Evolutionary conservation across 202 grass and related monocot species (phyloP), one percentile per base, ranked within the genome.

Genomic region (Bolboschoenoplectus hybrid): DNA sequence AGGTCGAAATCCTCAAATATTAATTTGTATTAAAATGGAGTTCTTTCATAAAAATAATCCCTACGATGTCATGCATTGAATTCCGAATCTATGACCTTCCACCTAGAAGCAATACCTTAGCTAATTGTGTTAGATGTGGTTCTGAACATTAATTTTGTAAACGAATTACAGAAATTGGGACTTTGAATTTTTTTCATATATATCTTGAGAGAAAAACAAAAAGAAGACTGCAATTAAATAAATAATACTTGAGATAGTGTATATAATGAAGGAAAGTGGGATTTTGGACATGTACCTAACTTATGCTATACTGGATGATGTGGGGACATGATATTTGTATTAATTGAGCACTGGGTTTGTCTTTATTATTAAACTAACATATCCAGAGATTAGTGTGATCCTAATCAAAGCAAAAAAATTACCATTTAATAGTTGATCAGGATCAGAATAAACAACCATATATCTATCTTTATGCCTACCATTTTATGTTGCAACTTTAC

Each of bases 281-380:
- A 80, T 80, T 60, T 43, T 58, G 53, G 75, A 80, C 9, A 61
- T 80, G 53, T 80, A 80, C 75, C 75, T 80, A 80, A 80, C 75
- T 80, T 60, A 60, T 79, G 52, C 52, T 80, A 80, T 61, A 61
- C 36, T 80, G 53, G 53, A 80, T 80, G 53, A 80, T 60, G 75
- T 80, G 75, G 75, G 53, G 55, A 74, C 36, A 41, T 79, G 35
- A 61, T 80, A 19, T 53, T 43, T 71, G 51, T 78, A 55, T 56
- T 57, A 56, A 38, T 76, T 55, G 26, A 78, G 74, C 74, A 78
- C 74, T 57, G 51, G 51, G 9, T n/a, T 78, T 60, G 14, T 80
- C 75, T 80, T 60, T 80, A 80, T 36, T 60, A 80, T 19, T 80
- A 80, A 80, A 80, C 38, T 60, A 80, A 80, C 75, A 80, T 80